Conservation (phyloP, 176 grass and related monocot species). For the Cenchrus fungigraminus region DNA sequence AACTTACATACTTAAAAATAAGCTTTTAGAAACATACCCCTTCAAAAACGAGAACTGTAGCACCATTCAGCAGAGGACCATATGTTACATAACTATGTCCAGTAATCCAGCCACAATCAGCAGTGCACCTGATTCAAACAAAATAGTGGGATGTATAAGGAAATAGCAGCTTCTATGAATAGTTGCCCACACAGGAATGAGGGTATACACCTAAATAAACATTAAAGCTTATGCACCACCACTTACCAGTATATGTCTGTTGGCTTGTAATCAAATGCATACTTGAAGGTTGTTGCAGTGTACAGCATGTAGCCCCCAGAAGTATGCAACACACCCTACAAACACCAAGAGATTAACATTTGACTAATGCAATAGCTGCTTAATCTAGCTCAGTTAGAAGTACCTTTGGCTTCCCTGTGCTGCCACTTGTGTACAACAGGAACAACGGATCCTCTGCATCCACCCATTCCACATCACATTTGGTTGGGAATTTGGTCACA, state of each 20-base stretch:
- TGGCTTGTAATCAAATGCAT: conserved; percentile 96
- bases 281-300: conserved; percentile 92
- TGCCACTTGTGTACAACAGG: conserved; percentile 97
- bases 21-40: conserved; percentile 67
- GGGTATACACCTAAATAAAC: conserved; percentile 8
- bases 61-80: conserved; percentile 93
- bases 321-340: conserved; percentile 95
- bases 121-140: conserved; percentile 83
- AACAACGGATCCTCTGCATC: conserved; percentile 99
- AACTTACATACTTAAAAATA: conserved; percentile 11
- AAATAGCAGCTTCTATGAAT: conserved; percentile 25
- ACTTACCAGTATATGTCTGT: conserved; percentile 94
- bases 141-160: conserved; percentile 43
- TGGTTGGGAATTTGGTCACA: conserved; percentile 73
- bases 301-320: conserved; percentile 98
- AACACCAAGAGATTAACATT: conserved; percentile 41
- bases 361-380: background rate
- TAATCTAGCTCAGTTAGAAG: conserved; percentile 31
- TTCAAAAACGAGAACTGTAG: conserved; percentile 90
- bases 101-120: conserved; percentile 99
- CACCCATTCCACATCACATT: conserved; percentile 94
- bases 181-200: conserved; percentile 16
- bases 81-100: conserved; percentile 98
- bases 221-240: conserved; percentile 28
- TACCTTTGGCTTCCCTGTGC: conserved; percentile 99